Evolutionary conservation across 2,329 filamentous ascomycete genomes (phyloP).

Genomic region (Cordyceps cateniannulata): DNA sequence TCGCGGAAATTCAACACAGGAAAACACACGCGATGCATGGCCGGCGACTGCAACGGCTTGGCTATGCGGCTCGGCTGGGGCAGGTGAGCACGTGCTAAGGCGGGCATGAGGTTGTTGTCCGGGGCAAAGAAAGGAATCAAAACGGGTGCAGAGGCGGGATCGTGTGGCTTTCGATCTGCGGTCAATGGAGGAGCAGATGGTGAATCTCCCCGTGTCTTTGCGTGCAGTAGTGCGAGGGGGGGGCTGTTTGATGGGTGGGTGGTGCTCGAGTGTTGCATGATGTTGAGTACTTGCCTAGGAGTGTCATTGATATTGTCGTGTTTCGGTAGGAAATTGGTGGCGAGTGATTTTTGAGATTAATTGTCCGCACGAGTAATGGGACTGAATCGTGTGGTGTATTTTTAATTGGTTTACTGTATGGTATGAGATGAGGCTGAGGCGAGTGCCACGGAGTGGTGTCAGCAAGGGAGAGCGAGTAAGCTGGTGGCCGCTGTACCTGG

Average conservation of each 20-base stretch:
- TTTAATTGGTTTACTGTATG: not conserved
- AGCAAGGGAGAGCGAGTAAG: not conserved
- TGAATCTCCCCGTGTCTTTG: not conserved
- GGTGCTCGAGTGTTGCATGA: not conserved
- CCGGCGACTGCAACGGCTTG: not conserved
- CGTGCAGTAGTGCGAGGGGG: not conserved
- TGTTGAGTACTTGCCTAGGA: not conserved
- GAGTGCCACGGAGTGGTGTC: not conserved
- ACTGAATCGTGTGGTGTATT: slow-evolving; percentile 1
- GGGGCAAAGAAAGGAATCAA: too few relatives aligned
- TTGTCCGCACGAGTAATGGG: not conserved
- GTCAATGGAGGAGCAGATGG: not conserved
- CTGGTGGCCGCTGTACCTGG: not conserved
- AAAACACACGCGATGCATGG: not conserved
- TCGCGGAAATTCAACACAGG: not conserved
- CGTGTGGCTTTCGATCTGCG: not conserved
- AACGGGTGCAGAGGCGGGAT: not conserved
- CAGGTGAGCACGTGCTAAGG: too few relatives aligned
- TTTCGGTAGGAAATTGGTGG: not conserved
- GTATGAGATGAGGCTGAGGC: not conserved
- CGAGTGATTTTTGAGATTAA: not conserved
- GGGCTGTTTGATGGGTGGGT: not conserved
- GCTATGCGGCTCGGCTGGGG: not conserved
- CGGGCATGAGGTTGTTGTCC: too few relatives aligned
- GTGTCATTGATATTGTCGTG: not conserved